These are phyloP conservation scores for Stephanocyclus meneghinianus DNA, from an alignment of 352 stramenopile genomes.

Conservation along the genomic window DNA sequence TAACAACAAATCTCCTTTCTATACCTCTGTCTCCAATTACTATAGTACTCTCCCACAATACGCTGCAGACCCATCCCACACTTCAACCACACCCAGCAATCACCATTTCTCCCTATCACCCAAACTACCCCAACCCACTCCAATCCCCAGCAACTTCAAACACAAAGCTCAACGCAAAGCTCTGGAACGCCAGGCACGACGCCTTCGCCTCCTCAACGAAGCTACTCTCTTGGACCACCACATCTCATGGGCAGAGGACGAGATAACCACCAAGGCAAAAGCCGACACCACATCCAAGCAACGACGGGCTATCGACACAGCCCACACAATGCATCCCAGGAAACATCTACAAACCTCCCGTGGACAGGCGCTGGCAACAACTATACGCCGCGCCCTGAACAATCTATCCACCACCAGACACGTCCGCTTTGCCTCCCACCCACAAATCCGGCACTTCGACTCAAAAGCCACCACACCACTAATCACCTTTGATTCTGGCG, in stretches of 20 bases:
- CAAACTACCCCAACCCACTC: too few species aligned
- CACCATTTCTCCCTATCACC: too few species aligned
- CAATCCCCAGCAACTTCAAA: not conserved
- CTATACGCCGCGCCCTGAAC: not conserved
- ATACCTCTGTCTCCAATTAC: not conserved
- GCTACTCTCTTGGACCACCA: not conserved
- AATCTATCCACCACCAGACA: not conserved
- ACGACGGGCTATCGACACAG: not conserved
- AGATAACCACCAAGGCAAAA: slow-evolving; percentile 11
- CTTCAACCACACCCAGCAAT: too few species aligned
- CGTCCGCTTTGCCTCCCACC: not conserved
- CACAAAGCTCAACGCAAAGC: not conserved
- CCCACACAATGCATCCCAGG: not conserved
- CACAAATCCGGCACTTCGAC: not conserved
- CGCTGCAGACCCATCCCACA: too few species aligned
- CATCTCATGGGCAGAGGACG: slow-evolving; percentile 14
- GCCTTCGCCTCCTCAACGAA: not conserved
- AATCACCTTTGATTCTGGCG: slow-evolving; percentile 31
- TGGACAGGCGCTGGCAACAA: not conserved
- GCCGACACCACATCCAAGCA: not conserved
- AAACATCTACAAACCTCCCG: not conserved
- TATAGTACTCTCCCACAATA: too few species aligned
- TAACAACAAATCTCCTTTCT: not conserved
- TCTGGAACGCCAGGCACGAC: not conserved
- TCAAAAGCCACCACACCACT: not conserved